Conservation (phyloP, 345 rosid genomes). For the Populus ilicifolia region DNA sequence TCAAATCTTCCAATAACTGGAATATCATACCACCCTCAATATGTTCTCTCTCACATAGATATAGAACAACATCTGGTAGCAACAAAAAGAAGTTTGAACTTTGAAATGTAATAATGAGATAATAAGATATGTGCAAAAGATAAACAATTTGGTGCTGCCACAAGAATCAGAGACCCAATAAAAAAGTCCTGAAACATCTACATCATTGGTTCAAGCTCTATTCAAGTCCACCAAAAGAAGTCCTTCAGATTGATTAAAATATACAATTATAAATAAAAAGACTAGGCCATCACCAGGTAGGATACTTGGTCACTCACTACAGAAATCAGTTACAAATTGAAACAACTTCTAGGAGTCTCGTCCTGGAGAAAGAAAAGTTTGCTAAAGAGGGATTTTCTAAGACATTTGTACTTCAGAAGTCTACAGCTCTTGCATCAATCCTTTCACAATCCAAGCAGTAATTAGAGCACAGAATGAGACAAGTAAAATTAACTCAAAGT, state of each 20-base stretch:
- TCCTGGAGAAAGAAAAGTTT: background rate
- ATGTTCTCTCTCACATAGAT: slow-evolving; percentile 96
- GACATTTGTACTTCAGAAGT: background rate
- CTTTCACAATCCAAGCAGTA: background rate
- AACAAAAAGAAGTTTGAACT: background rate
- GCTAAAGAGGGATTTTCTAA: background rate
- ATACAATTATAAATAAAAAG: background rate
- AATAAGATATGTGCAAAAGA: background rate
- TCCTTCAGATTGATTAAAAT: background rate
- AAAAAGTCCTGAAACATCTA: background rate
- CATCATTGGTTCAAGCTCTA: background rate
- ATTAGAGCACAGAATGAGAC: background rate
- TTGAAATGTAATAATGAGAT: slow-evolving; percentile 1
- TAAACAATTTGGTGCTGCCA: background rate
- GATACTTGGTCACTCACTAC: background rate
- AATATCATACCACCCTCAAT: slow-evolving; percentile 99
- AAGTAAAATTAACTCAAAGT: background rate
- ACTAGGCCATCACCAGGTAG: background rate
- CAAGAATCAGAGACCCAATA: background rate
- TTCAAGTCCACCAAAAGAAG: background rate
- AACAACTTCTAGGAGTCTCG: background rate
- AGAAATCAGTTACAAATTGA: background rate
- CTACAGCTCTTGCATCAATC: background rate
- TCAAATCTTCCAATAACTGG: slow-evolving; percentile 93
- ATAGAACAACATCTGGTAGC: slow-evolving; percentile 69